These are phyloP conservation scores for Polychaeton citri DNA, from an alignment of 2,329 filamentous ascomycete genomes.

Conservation along the genomic window DNA sequence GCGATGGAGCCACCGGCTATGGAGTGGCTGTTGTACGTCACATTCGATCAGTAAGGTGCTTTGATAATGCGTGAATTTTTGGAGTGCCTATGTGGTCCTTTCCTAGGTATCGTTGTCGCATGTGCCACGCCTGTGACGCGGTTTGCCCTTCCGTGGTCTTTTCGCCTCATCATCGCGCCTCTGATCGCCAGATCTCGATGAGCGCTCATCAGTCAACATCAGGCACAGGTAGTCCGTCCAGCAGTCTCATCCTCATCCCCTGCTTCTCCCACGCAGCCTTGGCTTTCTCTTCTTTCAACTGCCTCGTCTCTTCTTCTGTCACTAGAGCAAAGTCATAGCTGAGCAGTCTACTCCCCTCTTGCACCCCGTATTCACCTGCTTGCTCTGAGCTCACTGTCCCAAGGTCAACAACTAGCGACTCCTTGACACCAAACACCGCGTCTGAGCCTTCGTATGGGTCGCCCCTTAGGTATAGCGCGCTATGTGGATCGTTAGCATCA, in stretches of 20 bases:
- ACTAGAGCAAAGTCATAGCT: conserved; percentile 66
- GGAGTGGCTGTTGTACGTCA: no score
- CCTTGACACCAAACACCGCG: conserved; percentile 77
- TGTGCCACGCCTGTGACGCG: no score
- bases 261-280: conserved; percentile 52
- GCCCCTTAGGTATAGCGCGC: conserved; percentile 61
- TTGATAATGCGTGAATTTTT: no score
- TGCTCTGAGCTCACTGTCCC: conserved; percentile 38
- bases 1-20: no score
- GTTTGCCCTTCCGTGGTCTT: no score
- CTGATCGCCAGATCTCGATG: no score
- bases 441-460: conserved; percentile 75
- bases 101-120: no score
- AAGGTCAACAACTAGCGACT: conserved; percentile 60
- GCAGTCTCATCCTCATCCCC: conserved; percentile 56
- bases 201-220: conserved; percentile 40
- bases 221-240: conserved; percentile 64
- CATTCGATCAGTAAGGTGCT: no score
- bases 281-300: conserved; percentile 53
- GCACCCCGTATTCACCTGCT: conserved; percentile 47
- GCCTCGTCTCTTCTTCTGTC: conserved; percentile 52
- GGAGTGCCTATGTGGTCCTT: no score
- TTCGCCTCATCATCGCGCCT: no score
- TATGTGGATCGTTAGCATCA: no score
- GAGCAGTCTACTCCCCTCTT: conserved; percentile 43